phyloP scores from a whole-genome alignment of 352 stramenopile species.

The Phytophthora meadii region DNA sequence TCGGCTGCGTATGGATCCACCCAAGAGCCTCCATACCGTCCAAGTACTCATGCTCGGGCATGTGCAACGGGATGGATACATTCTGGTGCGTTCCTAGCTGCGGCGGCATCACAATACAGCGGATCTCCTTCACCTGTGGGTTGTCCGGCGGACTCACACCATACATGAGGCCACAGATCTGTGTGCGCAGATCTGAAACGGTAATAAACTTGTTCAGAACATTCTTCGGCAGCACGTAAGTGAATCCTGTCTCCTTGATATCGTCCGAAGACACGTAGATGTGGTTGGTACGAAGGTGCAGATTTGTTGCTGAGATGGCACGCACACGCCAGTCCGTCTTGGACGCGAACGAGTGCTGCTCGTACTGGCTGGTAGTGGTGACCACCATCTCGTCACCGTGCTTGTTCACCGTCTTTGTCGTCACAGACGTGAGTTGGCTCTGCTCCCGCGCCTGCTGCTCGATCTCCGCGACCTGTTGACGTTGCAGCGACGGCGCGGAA shows the following conservation, averaged over 20 bases:
- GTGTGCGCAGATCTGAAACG: slow-evolving; percentile 97
- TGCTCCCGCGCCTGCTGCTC: slow-evolving; percentile 99
- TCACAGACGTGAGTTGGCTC: slow-evolving; percentile 98
- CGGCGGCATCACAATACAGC: slow-evolving; percentile 99
- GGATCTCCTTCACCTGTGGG: slow-evolving; percentile 99
- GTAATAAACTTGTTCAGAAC: slow-evolving; percentile 99
- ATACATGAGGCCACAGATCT: slow-evolving; percentile 99
- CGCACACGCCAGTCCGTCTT: slow-evolving; percentile 99
- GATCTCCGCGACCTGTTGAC: slow-evolving; percentile 99
- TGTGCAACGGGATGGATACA: slow-evolving; percentile 96
- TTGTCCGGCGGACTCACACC: slow-evolving; percentile 98
- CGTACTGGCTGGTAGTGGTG: slow-evolving; percentile 99
- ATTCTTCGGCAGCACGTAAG: slow-evolving; percentile 99
- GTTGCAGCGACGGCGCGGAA: slow-evolving; percentile 97
- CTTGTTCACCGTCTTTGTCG: slow-evolving; percentile 99
- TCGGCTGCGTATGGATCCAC: slow-evolving; percentile 99
- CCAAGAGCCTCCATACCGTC: slow-evolving; percentile 98
- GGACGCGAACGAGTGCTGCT: slow-evolving; percentile 99
- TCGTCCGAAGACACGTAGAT: slow-evolving; percentile 99
- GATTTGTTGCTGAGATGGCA: slow-evolving; percentile 98
- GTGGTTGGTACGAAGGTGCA: slow-evolving; percentile 99
- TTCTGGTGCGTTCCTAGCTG: slow-evolving; percentile 98
- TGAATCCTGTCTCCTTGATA: slow-evolving; percentile 97
- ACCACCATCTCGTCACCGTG: slow-evolving; percentile 99
- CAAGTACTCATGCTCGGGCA: slow-evolving; percentile 97